phyloP scores from a whole-genome alignment of 106 monocot genomes.

The Phalaenopsis equestris region DNA sequence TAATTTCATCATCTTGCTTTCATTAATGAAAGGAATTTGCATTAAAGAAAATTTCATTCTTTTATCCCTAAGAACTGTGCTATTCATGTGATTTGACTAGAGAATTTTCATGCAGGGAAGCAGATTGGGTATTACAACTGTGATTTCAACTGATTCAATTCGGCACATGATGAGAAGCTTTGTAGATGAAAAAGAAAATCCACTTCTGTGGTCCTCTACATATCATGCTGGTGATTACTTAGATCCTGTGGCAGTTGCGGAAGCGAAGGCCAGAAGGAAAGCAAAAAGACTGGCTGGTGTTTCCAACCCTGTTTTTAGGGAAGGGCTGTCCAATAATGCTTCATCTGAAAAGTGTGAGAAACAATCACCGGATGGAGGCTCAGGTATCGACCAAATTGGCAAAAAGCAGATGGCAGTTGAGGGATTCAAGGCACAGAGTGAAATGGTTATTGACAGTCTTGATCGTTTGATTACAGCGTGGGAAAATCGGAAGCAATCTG shows the following conservation, averaged over 20 bases:
- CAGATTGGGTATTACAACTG: slow-evolving; percentile 78
- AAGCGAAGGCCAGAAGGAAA: slow-evolving; percentile 66
- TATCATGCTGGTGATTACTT: slow-evolving; percentile 88
- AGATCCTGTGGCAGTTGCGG: slow-evolving; percentile 71
- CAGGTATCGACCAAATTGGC: slow-evolving; percentile 38
- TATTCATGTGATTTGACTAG: not conserved
- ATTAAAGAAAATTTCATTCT: too few species aligned
- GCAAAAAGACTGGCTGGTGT: slow-evolving; percentile 40
- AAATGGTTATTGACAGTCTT: slow-evolving; percentile 98
- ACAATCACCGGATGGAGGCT: slow-evolving; percentile 8
- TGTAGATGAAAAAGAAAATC: slow-evolving; percentile 63
- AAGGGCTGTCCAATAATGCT: slow-evolving; percentile 17
- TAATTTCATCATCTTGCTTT: not conserved
- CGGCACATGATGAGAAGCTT: slow-evolving; percentile 93
- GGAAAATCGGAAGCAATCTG: slow-evolving; percentile 93
- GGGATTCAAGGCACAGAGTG: slow-evolving; percentile 91
- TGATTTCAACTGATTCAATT: slow-evolving; percentile 86
- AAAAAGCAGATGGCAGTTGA: slow-evolving; percentile 66
- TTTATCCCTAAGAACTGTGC: not conserved
- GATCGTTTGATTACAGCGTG: slow-evolving; percentile 87
- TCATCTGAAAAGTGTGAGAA: slow-evolving; percentile 19
- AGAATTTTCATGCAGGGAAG: slow-evolving; percentile 40
- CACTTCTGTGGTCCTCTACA: slow-evolving; percentile 78
- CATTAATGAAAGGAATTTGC: not conserved
- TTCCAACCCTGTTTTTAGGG: slow-evolving; percentile 21